phyloP scores from a whole-genome alignment of 78 protist genomes.

The Acrasis kona region DNA sequence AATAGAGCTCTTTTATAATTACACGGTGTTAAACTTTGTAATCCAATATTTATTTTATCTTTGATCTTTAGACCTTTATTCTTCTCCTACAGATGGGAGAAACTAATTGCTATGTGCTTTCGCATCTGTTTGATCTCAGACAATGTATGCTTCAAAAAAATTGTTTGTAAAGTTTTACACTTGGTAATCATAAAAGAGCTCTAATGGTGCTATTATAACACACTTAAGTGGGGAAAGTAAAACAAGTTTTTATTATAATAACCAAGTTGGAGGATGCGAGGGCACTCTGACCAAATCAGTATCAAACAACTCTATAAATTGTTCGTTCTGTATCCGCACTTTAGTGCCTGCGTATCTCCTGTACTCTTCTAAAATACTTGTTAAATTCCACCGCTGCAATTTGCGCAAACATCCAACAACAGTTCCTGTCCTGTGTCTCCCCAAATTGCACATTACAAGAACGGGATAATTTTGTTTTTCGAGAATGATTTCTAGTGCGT shows the following conservation, averaged over 20 bases:
- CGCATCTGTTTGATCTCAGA: no score
- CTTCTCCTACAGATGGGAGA: no score
- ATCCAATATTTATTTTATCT: no score
- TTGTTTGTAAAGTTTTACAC: no score
- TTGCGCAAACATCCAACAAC: constrained; percentile 87
- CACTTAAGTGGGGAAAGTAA: neutral
- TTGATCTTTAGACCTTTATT: no score
- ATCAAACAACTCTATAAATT: constrained; percentile 90
- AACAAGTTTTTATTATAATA: neutral
- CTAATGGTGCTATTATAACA: no score
- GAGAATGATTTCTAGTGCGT: constrained; percentile 59
- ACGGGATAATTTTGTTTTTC: constrained; percentile 69
- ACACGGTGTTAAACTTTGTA: no score
- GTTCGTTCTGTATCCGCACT: constrained; percentile 73
- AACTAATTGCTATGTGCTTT: no score
- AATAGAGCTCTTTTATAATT: no score
- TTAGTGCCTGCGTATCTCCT: constrained; percentile 32
- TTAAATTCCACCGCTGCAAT: constrained; percentile 85
- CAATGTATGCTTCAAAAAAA: no score
- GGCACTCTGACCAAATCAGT: constrained; percentile 79
- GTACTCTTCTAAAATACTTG: constrained; percentile 67
- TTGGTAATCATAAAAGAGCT: no score
- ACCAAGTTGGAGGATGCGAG: neutral
- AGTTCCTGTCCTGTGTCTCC: constrained; percentile 78
- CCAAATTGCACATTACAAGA: constrained; percentile 74